Evolutionary conservation across 495 filamentous ascomycete genomes (phyloP).

Genomic region (Penicillium paxilli): DNA sequence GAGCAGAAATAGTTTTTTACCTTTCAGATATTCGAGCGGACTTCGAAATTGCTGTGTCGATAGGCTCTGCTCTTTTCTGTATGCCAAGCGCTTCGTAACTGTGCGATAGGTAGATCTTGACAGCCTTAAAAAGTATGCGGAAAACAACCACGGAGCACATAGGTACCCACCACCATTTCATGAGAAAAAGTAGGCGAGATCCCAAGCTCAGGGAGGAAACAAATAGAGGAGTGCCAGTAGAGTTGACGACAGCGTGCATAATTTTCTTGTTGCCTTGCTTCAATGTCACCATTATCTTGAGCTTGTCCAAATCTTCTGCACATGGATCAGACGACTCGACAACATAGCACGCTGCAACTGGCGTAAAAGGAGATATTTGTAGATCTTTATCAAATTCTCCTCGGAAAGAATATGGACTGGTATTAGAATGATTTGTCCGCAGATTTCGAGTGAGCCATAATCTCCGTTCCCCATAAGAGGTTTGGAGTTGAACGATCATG

Average conservation of each 20-base stretch:
- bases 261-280: conserved; percentile 1
- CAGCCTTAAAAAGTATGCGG: too few relatives aligned
- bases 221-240: neutral
- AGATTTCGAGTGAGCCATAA: conserved; percentile 5
- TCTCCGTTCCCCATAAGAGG: conserved; percentile 6
- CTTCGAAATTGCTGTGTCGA: too few relatives aligned
- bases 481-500: conserved; percentile 8
- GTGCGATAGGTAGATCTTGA: too few relatives aligned
- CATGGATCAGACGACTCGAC: conserved; percentile 7
- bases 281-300: conserved; percentile 6
- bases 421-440: neutral
- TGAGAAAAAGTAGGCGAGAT: conserved; percentile 1
- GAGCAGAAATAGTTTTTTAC: too few relatives aligned
- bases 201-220: neutral
- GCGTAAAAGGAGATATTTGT: conserved; percentile 5
- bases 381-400: conserved; percentile 5
- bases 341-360: conserved; percentile 2
- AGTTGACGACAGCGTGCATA: conserved; percentile 2
- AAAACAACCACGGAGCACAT: too few relatives aligned
- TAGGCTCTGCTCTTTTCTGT: too few relatives aligned
- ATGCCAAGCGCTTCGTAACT: too few relatives aligned
- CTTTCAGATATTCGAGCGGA: too few relatives aligned
- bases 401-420: conserved; percentile 1
- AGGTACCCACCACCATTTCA: conserved; percentile 4
- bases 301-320: neutral